These are phyloP conservation scores for Ramichloridium luteum DNA, from an alignment of 2,329 filamentous ascomycete genomes.

Conservation along the genomic window DNA sequence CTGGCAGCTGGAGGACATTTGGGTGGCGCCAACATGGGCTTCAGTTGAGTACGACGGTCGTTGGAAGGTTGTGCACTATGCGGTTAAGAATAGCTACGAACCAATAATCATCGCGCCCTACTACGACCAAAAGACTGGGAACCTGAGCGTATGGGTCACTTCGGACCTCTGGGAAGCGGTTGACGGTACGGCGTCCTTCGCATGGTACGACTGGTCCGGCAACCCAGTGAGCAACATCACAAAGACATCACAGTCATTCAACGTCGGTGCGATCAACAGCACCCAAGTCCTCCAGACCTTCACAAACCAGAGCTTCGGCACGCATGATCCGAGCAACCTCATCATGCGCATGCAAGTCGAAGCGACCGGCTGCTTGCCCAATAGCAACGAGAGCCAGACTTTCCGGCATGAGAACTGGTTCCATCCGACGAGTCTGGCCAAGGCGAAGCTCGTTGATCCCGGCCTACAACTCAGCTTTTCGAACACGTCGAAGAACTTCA, in stretches of 20 bases:
- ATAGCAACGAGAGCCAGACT: slow-evolving; percentile 27
- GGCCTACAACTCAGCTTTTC: slow-evolving; percentile 30
- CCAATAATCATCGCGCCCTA: slow-evolving; percentile 48
- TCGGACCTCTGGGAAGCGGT: slow-evolving; percentile 45
- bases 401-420: slow-evolving; percentile 43
- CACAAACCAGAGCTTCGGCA: slow-evolving; percentile 16
- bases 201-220: slow-evolving; percentile 42
- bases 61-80: slow-evolving; percentile 51
- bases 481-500: slow-evolving; percentile 28
- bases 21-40: slow-evolving; percentile 50
- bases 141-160: slow-evolving; percentile 43
- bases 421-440: slow-evolving; percentile 34
- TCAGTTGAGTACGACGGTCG: slow-evolving; percentile 50
- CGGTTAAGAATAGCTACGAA: slow-evolving; percentile 45
- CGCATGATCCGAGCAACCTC: slow-evolving; percentile 24
- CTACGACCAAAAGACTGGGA: slow-evolving; percentile 39
- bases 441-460: slow-evolving; percentile 38
- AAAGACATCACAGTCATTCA: slow-evolving; percentile 26
- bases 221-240: slow-evolving; percentile 24
- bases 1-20: slow-evolving; percentile 53
- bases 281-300: slow-evolving; percentile 35
- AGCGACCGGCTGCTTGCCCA: slow-evolving; percentile 36
- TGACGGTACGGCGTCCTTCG: slow-evolving; percentile 35
- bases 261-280: slow-evolving; percentile 41
- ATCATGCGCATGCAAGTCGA: slow-evolving; percentile 35